phyloP scores from a whole-genome alignment of 805 yeast genomes.

The Starmerella apis region DNA sequence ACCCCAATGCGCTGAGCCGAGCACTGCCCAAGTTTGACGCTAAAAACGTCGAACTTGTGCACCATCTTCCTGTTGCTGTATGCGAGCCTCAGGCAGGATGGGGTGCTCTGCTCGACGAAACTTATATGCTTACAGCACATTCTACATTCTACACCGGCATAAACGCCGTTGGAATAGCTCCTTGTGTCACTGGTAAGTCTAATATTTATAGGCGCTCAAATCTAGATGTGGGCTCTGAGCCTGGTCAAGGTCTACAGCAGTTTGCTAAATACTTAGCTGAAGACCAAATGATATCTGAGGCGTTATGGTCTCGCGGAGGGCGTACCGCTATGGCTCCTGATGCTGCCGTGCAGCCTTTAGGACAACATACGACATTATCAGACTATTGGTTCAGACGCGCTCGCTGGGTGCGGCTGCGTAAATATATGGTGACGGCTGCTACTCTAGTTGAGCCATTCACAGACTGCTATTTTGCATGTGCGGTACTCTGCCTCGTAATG shows the following conservation, averaged over 20 bases:
- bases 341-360: constrained; percentile 64
- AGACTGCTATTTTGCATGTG: constrained; percentile 48
- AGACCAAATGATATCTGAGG: constrained; percentile 85
- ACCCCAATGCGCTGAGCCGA: constrained; percentile 51
- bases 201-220: constrained; percentile 62
- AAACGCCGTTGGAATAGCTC: constrained; percentile 64
- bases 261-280: constrained; percentile 81
- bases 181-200: constrained; percentile 87
- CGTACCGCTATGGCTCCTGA: constrained; percentile 73
- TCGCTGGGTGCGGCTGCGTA: constrained; percentile 78
- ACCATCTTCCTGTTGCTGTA: constrained; percentile 54
- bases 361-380: constrained; percentile 30
- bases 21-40: constrained; percentile 44
- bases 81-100: constrained; percentile 28
- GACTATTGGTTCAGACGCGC: constrained; percentile 62
- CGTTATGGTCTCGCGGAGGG: constrained; percentile 65
- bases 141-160: constrained; percentile 74
- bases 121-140: constrained; percentile 75
- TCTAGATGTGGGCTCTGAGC: constrained; percentile 30
- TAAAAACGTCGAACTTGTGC: constrained; percentile 49
- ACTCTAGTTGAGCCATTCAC: constrained; percentile 81
- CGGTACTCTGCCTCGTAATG: neutral
- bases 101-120: constrained; percentile 71
- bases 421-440: constrained; percentile 77
- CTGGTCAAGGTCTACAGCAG: constrained; percentile 44